Evolutionary conservation across 2,329 filamentous ascomycete genomes (phyloP), one percentile per base, ranked within the genome.

Genomic region (Paramyrothecium sp.): DNA sequence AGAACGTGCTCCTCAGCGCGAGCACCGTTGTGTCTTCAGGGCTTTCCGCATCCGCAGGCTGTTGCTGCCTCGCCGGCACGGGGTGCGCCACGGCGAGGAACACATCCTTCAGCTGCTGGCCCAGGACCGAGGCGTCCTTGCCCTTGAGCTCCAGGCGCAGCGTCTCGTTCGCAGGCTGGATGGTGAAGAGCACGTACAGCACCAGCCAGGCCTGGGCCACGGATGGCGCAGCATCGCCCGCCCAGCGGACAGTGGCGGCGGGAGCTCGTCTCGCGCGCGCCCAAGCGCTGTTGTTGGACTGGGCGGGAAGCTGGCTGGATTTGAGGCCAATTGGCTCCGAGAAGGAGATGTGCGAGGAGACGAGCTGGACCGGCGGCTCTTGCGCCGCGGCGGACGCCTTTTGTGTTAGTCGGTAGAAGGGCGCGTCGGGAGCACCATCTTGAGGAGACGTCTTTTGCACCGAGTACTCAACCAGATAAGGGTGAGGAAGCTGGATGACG

Each of bases 1-100:
- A 90, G 76, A 90, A 89, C 34, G 86, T 78, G 69, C 76, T 77
- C 60, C 81, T 78, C 56, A 82, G 75, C 55, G 81, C 67, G 52
- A 84, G 65, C 11, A 74, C 68, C 60, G 69, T 72, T 51, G 63
- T 56, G 58, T 63, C 63, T 12, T 44, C 38, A 12, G 38, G 38
- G 7, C 57, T 56, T 1, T 58, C 54, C n/a, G 58, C 20, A 56
- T 63, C 34, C 33, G 26, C 13, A 11, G 30, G 11, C 19, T 64
- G 57, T 65, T 68, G 64, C 66, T 72, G 65, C 34, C 67, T 60
- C 2, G 68, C 76, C 60, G 66, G 63, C 58, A 68, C 61, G 3
- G 81, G 81, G 64, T 84, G 81, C 55, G 77, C 73, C 58, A 81
- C 72, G 56, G 80, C 80, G 3, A 85, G 76, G 8, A 78, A 67